Evolutionary conservation across 1,284 basidiomycete species (phyloP).

Genomic region (Pseudozyma sp.): DNA sequence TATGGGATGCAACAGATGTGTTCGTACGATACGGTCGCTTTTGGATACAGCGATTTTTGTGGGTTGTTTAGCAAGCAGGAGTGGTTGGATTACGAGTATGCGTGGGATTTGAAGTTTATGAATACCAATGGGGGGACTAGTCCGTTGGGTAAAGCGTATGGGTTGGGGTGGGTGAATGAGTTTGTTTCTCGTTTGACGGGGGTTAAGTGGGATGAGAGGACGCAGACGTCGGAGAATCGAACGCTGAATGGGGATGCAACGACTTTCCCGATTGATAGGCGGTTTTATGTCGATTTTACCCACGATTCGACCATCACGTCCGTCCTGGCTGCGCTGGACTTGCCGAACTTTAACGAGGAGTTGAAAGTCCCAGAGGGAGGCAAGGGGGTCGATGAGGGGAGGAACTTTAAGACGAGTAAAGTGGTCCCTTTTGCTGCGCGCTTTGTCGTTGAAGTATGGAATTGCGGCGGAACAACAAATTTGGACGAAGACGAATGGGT

Average conservation of each 20-base stretch:
- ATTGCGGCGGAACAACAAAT: conserved; percentile 17
- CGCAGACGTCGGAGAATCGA: conserved; percentile 64
- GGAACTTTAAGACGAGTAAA: conserved; percentile 52
- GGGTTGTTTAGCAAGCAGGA: conserved; percentile 87
- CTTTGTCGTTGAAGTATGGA: conserved; percentile 59
- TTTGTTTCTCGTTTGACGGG: conserved; percentile 55
- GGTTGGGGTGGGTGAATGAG: conserved; percentile 80
- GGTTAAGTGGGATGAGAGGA: conserved; percentile 35
- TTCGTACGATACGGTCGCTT: conserved; percentile 77
- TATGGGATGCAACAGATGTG: conserved; percentile 66
- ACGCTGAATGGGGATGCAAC: conserved; percentile 55
- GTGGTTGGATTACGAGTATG: conserved; percentile 88
- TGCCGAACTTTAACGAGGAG: conserved; percentile 44
- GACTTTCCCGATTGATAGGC: conserved; percentile 61
- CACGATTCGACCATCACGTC: conserved; percentile 64
- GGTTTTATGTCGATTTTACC: conserved; percentile 66
- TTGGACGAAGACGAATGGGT: conserved; percentile 6
- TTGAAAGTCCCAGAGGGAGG: conserved; percentile 25
- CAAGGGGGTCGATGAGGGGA: conserved; percentile 16
- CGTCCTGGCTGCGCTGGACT: conserved; percentile 56
- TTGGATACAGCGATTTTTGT: conserved; percentile 91
- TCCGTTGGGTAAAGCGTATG: conserved; percentile 81
- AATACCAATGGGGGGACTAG: conserved; percentile 80
- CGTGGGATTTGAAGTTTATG: conserved; percentile 72
- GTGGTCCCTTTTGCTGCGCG: conserved; percentile 64